phyloP scores from a whole-genome alignment of 2,329 filamentous ascomycete genomes.

The Fusarium oligoseptatum region DNA sequence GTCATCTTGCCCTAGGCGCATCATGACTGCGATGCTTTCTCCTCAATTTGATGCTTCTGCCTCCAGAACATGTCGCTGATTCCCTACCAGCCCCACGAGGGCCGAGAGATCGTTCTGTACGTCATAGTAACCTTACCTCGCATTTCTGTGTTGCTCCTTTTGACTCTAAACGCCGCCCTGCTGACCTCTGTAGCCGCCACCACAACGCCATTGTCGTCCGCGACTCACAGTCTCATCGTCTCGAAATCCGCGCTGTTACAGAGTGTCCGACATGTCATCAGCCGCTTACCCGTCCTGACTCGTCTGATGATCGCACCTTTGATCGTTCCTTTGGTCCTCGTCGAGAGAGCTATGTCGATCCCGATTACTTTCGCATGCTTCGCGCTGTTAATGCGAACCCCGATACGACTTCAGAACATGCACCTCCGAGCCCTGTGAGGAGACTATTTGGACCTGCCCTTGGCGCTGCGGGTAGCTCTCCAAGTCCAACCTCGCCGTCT shows the following conservation, averaged over 20 bases:
- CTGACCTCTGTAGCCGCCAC: constrained; percentile 77
- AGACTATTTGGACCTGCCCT: constrained; percentile 64
- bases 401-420: constrained; percentile 60
- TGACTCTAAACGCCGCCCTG: not conserved
- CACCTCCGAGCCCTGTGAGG: constrained; percentile 67
- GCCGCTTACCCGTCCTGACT: constrained; percentile 64
- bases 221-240: constrained; percentile 85
- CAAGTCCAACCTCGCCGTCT: constrained; percentile 30
- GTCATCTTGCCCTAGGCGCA: constrained; percentile 17
- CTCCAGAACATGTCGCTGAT: constrained; percentile 73
- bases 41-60: constrained; percentile 33
- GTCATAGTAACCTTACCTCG: constrained; percentile 52
- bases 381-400: constrained; percentile 62
- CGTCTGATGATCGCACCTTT: constrained; percentile 64
- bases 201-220: constrained; percentile 93
- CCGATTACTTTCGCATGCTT: constrained; percentile 96
- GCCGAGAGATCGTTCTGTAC: constrained; percentile 84
- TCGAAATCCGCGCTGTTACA: constrained; percentile 82
- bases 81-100: constrained; percentile 79
- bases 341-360: constrained; percentile 82
- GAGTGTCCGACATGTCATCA: constrained; percentile 95
- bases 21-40: constrained; percentile 43
- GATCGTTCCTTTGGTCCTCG: constrained; percentile 56
- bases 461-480: constrained; percentile 25
- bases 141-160: constrained; percentile 1